Percentiles rank a stretch among this genome's conserved stretches.
Conservation (phyloP, 1,284 basidiomycete genomes). For the Cryptococcus jaspeensis region DNA sequence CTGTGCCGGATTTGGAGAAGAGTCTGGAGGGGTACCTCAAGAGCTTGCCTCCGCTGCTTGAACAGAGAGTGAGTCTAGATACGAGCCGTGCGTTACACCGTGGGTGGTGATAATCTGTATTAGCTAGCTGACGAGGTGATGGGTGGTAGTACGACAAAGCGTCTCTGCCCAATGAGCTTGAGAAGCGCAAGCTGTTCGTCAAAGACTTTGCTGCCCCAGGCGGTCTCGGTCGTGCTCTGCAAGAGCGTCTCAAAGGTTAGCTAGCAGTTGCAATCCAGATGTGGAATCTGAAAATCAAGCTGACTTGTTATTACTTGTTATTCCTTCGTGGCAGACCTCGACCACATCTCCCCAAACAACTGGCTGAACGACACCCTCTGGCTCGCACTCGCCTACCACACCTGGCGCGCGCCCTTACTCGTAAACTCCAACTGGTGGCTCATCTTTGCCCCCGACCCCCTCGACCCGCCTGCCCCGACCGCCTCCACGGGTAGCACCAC, state of each 20-base stretch:
- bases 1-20: constrained; percentile 74
- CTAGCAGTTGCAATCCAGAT: too few relatives aligned
- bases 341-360: constrained; percentile 80
- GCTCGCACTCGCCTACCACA: constrained; percentile 85
- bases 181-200: constrained; percentile 64
- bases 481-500: constrained; percentile 19
- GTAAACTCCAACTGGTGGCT: constrained; percentile 99
- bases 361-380: constrained; percentile 97
- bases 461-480: constrained; percentile 48
- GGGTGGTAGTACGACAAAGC: constrained; percentile 55
- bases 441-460: constrained; percentile 62
- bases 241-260: constrained; percentile 77
- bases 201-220: constrained; percentile 64
- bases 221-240: constrained; percentile 69
- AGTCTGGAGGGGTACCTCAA: constrained; percentile 77
- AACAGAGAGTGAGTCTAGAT: constrained; percentile 61
- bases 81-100: background rate
- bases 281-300: background rate
- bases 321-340: constrained; percentile 63
- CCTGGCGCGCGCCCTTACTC: constrained; percentile 81
- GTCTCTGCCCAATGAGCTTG: constrained; percentile 60
- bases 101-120: background rate
- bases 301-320: background rate
- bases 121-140: constrained; percentile 14
- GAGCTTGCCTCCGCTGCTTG: constrained; percentile 75